Conservation (phyloP, 2,329 filamentous ascomycete genomes). For the Trichoderma citrinoviride region DNA sequence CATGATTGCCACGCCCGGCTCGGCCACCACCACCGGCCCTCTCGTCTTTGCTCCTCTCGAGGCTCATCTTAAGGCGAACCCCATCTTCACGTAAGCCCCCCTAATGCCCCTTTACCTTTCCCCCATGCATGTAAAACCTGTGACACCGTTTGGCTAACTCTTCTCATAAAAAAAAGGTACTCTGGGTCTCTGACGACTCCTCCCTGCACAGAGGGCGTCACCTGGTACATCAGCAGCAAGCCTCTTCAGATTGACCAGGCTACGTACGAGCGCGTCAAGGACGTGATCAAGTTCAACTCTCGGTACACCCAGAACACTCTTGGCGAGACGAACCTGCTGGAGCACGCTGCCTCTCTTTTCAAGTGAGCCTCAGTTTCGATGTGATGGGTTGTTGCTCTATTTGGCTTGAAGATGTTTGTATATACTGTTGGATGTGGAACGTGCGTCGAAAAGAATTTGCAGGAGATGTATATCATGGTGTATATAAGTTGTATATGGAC, state of each 20-base stretch:
- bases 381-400: background rate
- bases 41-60: constrained; percentile 46
- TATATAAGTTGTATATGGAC: too few relatives aligned
- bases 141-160: background rate
- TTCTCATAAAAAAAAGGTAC: constrained; percentile 45
- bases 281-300: constrained; percentile 54
- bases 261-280: constrained; percentile 52
- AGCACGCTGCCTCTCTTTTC: constrained; percentile 8
- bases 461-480: too few relatives aligned
- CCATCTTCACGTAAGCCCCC: constrained; percentile 30
- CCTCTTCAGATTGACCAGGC: constrained; percentile 44
- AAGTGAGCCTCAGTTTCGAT: background rate
- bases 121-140: too few relatives aligned
- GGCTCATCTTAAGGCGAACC: constrained; percentile 34
- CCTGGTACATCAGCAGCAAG: constrained; percentile 50
- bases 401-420: background rate
- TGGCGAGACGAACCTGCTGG: constrained; percentile 36
- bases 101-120: too few relatives aligned
- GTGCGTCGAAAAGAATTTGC: too few relatives aligned
- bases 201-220: constrained; percentile 57
- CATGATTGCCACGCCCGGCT: constrained; percentile 40
- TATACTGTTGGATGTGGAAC: background rate
- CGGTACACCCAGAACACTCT: constrained; percentile 52
- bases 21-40: constrained; percentile 34
- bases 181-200: constrained; percentile 60